phyloP scores from a whole-genome alignment of 2,329 filamentous ascomycete genomes.

The Phoma sp. region DNA sequence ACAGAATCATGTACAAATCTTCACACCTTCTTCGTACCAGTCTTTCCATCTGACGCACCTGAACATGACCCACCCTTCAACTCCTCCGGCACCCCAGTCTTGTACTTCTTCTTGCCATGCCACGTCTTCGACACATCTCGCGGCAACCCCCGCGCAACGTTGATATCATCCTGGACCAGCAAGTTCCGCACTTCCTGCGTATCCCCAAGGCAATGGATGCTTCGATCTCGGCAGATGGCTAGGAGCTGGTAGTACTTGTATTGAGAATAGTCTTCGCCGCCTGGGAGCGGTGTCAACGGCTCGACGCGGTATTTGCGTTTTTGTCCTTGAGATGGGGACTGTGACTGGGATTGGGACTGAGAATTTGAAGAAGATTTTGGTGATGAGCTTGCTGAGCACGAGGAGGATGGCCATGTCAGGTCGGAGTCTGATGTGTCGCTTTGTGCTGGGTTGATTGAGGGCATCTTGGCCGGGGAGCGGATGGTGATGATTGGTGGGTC shows the following conservation, averaged over 20 bases:
- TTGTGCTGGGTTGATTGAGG: too few species aligned
- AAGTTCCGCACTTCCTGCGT: slow-evolving; percentile 17
- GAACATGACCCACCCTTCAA: not conserved
- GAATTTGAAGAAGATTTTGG: too few species aligned
- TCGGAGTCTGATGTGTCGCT: too few species aligned
- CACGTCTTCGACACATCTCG: slow-evolving; percentile 10
- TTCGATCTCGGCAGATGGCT: slow-evolving; percentile 23
- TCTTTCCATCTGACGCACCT: too few species aligned
- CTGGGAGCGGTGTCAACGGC: slow-evolving; percentile 4
- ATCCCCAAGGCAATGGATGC: slow-evolving; percentile 19
- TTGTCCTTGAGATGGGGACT: too few species aligned
- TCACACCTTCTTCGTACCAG: too few species aligned
- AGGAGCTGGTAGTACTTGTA: slow-evolving; percentile 24
- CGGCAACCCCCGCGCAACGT: slow-evolving; percentile 9
- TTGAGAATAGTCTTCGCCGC: slow-evolving; percentile 13
- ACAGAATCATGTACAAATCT: too few species aligned
- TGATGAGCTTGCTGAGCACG: too few species aligned
- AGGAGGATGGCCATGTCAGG: too few species aligned
- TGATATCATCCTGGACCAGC: slow-evolving; percentile 30
- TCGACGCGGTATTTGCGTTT: not conserved
- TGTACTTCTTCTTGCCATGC: not conserved
- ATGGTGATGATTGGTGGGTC: too few species aligned
- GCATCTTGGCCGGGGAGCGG: too few species aligned
- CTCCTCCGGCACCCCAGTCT: not conserved
- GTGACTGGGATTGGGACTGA: too few species aligned